Evolutionary conservation across 371 early-diverging fungal genomes (phyloP).

Genomic region (Batkoa obscura): DNA sequence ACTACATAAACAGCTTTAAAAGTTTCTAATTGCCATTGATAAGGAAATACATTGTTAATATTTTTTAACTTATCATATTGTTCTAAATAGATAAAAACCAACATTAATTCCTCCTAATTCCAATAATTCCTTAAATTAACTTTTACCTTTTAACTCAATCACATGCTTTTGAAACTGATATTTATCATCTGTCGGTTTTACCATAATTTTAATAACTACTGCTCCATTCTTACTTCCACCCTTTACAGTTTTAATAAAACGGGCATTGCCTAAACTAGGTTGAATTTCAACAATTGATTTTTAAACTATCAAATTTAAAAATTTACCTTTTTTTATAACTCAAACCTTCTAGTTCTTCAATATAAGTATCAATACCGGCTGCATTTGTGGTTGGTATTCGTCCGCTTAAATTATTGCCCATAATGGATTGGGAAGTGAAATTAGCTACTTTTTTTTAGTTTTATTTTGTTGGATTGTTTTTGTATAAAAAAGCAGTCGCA

Average conservation of each 20-base stretch:
- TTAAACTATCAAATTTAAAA: background rate
- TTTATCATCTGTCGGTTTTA: slow-evolving; percentile 51
- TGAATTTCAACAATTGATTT: background rate
- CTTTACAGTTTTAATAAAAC: slow-evolving; percentile 84
- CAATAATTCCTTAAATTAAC: background rate
- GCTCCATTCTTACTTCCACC: slow-evolving; percentile 52
- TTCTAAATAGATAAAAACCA: slow-evolving; percentile 14
- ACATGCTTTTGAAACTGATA: slow-evolving; percentile 16
- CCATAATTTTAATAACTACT: slow-evolving; percentile 78
- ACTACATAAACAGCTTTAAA: slow-evolving; percentile 74
- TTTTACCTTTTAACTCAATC: slow-evolving; percentile 3
- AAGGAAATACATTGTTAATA: slow-evolving; percentile 60
- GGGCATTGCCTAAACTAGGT: slow-evolving; percentile 61
- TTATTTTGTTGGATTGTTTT: too few species aligned
- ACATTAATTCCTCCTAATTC: background rate
- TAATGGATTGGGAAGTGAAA: slow-evolving; percentile 7
- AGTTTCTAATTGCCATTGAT: slow-evolving; percentile 65
- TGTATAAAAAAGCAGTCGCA: too few species aligned
- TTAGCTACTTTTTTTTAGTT: too few species aligned
- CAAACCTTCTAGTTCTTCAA: slow-evolving; percentile 47
- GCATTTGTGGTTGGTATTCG: slow-evolving; percentile 33
- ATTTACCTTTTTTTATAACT: slow-evolving; percentile 48
- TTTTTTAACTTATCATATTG: slow-evolving; percentile 40
- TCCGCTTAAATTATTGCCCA: slow-evolving; percentile 49
- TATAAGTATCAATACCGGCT: slow-evolving; percentile 44